These are phyloP conservation scores for Fusarium pseudograminearum DNA, from an alignment of 2,329 filamentous ascomycete species.

Conservation along the genomic window DNA sequence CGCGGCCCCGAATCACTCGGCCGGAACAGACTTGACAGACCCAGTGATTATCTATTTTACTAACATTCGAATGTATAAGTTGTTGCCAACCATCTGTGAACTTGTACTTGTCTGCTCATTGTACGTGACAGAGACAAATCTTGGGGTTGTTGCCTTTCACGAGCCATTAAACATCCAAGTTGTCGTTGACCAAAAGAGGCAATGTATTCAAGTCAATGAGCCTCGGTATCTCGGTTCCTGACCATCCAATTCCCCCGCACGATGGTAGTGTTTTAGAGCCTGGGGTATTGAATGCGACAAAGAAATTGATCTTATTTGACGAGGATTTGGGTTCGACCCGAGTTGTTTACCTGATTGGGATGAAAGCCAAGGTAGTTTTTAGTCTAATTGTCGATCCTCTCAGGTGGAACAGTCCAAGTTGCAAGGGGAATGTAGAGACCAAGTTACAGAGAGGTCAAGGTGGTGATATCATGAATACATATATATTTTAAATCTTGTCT, in stretches of 20 bases:
- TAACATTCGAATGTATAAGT: neutral
- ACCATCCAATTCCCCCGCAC: slow-evolving; percentile 36
- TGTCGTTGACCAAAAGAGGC: slow-evolving; percentile 9
- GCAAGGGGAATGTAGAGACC: neutral
- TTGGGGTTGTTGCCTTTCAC: neutral
- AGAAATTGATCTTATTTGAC: slow-evolving; percentile 21
- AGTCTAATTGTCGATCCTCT: slow-evolving; percentile 19
- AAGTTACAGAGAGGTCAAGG: neutral
- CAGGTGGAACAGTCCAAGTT: neutral
- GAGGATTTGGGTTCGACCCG: slow-evolving; percentile 16
- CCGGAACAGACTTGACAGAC: slow-evolving; percentile 8
- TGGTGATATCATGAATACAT: slow-evolving; percentile 24
- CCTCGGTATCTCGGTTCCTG: slow-evolving; percentile 43
- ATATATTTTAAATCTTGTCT: neutral
- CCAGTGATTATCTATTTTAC: neutral
- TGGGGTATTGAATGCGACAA: slow-evolving; percentile 26
- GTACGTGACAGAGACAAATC: neutral
- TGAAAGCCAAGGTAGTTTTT: slow-evolving; percentile 20
- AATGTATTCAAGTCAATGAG: slow-evolving; percentile 9
- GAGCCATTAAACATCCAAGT: slow-evolving; percentile 11
- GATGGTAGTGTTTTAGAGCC: slow-evolving; percentile 10
- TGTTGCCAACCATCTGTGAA: neutral
- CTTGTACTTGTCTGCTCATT: neutral
- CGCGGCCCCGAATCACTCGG: slow-evolving; percentile 39
- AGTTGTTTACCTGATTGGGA: slow-evolving; percentile 28